These are phyloP conservation scores for Linnemannia exigua DNA, from an alignment of 192 early-diverging fungal genomes.

Conservation along the genomic window DNA sequence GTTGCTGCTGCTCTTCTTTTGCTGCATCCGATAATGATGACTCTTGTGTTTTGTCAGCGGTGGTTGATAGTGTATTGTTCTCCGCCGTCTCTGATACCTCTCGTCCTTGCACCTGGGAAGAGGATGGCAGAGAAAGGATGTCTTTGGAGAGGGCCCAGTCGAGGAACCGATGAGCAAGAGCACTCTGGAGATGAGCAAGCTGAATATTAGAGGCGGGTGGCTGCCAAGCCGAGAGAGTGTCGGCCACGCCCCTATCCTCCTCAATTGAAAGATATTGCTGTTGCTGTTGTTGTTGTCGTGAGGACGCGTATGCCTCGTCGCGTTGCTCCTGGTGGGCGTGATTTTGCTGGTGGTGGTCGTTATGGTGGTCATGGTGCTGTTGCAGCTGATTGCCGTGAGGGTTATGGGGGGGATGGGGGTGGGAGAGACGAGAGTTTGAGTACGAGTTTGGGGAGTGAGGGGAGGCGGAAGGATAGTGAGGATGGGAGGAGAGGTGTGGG, in stretches of 20 bases:
- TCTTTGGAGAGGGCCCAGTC: conserved; percentile 31
- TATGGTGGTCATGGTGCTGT: not conserved
- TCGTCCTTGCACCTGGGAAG: too few species aligned
- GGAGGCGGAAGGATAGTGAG: not conserved
- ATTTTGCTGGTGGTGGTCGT: not conserved
- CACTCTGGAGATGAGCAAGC: conserved; percentile 32
- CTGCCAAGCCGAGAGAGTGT: conserved; percentile 26
- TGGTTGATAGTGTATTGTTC: not conserved
- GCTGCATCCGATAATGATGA: not conserved
- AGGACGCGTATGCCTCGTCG: not conserved
- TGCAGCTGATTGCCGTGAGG: not conserved
- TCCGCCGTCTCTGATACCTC: not conserved
- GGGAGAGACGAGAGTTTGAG: not conserved
- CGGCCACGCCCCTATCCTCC: not conserved
- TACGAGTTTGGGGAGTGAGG: not conserved
- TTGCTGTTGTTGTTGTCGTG: not conserved
- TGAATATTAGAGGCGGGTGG: conserved; percentile 34
- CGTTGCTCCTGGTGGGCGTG: not conserved
- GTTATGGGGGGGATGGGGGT: not conserved
- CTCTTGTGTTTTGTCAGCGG: not conserved
- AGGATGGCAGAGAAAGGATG: not conserved
- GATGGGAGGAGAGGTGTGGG: not conserved
- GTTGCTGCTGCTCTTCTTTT: not conserved
- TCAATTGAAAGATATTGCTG: not conserved
- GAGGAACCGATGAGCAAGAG: conserved; percentile 40